Percentiles rank a stretch among this genome's conserved stretches.
phyloP scores from a whole-genome alignment of 441 rosid genomes.

The Erodium moschatum region DNA sequence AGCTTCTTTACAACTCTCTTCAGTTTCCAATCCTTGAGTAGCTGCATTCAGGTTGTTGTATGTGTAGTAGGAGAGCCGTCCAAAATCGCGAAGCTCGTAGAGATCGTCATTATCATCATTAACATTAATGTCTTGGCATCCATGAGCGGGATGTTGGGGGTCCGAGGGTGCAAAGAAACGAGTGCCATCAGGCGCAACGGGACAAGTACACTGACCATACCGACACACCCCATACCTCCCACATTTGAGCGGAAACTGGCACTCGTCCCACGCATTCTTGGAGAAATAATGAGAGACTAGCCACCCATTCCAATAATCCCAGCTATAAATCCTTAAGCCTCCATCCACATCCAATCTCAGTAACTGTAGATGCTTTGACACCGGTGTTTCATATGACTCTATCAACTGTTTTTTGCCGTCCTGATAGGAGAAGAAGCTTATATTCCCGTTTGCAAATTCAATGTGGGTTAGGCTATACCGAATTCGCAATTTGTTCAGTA shows the following conservation, averaged over 20 bases:
- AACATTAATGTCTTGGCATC: neutral
- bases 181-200: neutral
- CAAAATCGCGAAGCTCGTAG: neutral
- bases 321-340: neutral
- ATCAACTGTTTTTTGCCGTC: too few relatives aligned
- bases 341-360: neutral
- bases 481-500: too few relatives aligned
- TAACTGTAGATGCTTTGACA: neutral
- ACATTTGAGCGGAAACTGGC: neutral
- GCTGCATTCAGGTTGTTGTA: neutral
- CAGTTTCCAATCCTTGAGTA: neutral
- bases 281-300: neutral
- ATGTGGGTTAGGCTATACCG: too few relatives aligned
- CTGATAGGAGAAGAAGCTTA: too few relatives aligned
- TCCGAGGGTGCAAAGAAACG: neutral
- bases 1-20: neutral
- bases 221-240: neutral
- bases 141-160: neutral
- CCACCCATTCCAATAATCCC: neutral
- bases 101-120: too few relatives aligned
- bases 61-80: neutral
- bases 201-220: neutral
- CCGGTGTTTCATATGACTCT: too few relatives aligned
- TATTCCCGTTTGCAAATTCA: too few relatives aligned
- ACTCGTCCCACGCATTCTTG: neutral